phyloP scores from a whole-genome alignment of 352 stramenopile genomes.

The Pythium sp. region DNA sequence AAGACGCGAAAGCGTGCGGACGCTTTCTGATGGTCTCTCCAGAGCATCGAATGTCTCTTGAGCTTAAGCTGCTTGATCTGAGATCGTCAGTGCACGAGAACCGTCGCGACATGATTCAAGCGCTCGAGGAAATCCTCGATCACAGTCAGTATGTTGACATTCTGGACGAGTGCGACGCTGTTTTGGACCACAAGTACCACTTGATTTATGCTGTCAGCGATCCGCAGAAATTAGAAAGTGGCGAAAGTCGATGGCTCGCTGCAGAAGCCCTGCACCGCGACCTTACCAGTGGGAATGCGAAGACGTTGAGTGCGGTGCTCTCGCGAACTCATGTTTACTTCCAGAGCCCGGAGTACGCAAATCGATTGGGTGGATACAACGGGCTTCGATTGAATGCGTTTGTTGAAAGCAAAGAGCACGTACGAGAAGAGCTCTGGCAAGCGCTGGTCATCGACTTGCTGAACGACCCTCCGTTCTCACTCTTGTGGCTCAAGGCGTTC shows the following conservation, averaged over 20 bases:
- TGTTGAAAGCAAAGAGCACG: constrained; percentile 13
- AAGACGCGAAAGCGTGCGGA: constrained; percentile 34
- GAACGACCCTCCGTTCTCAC: constrained; percentile 49
- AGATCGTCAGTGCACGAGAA: constrained; percentile 17
- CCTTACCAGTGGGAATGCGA: constrained; percentile 9
- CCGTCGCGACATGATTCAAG: constrained; percentile 13
- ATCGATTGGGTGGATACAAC: constrained; percentile 36
- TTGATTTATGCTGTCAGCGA: constrained; percentile 83
- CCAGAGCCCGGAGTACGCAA: constrained; percentile 29
- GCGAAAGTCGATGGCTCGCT: constrained; percentile 46
- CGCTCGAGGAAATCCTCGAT: constrained; percentile 41
- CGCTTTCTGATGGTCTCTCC: constrained; percentile 75
- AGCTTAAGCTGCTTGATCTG: constrained; percentile 76
- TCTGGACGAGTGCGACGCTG: constrained; percentile 85
- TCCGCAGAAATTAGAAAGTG: constrained; percentile 40
- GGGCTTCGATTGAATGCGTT: constrained; percentile 41
- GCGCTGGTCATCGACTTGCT: constrained; percentile 66
- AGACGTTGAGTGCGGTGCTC: constrained; percentile 30
- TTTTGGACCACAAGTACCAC: constrained; percentile 87
- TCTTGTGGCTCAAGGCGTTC: constrained; percentile 64
- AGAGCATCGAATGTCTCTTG: constrained; percentile 86
- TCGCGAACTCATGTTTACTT: constrained; percentile 31
- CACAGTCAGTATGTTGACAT: constrained; percentile 69
- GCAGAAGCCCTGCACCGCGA: constrained; percentile 45
- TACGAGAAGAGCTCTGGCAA: constrained; percentile 25